Evolutionary conservation across 2,329 filamentous ascomycete genomes (phyloP).

Genomic region (Pleomassaria siparia): DNA sequence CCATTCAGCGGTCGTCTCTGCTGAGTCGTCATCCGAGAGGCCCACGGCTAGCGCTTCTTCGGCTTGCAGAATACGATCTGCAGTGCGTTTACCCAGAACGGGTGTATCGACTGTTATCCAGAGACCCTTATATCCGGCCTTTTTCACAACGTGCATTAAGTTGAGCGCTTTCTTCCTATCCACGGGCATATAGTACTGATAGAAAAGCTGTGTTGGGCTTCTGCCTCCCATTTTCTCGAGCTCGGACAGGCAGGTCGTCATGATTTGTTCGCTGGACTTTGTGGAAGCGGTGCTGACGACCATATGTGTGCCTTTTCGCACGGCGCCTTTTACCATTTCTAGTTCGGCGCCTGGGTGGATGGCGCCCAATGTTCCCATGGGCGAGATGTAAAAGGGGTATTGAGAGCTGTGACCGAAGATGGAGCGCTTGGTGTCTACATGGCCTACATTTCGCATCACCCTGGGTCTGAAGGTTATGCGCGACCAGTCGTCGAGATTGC

Average conservation of each 20-base stretch:
- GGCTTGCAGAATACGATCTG: conserved; percentile 42
- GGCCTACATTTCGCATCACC: conserved; percentile 39
- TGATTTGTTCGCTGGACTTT: conserved; percentile 35
- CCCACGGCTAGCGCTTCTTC: conserved; percentile 54
- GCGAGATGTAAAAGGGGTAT: conserved; percentile 44
- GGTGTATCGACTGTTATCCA: conserved; percentile 43
- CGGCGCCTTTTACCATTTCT: conserved; percentile 39
- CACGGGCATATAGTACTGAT: conserved; percentile 42
- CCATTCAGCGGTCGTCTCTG: conserved; percentile 53
- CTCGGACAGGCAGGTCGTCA: conserved; percentile 30
- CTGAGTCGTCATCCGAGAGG: too few relatives aligned
- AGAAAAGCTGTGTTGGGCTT: conserved; percentile 35
- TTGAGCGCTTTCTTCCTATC: conserved; percentile 33
- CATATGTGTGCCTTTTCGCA: conserved; percentile 37
- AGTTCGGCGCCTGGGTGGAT: conserved; percentile 40
- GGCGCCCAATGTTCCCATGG: conserved; percentile 41
- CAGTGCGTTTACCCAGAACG: conserved; percentile 36
- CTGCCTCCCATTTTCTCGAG: conserved; percentile 23
- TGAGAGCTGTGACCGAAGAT: conserved; percentile 38
- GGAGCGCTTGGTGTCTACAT: conserved; percentile 30
- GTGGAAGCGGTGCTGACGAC: conserved; percentile 40
- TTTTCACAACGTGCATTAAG: conserved; percentile 34
- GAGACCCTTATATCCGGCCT: conserved; percentile 35
- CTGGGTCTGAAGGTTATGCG: conserved; percentile 39
- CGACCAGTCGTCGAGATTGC: conserved; percentile 38